These are phyloP conservation scores for Penicillium crustosum DNA, from an alignment of 2,329 filamentous ascomycete genomes.

Conservation along the genomic window DNA sequence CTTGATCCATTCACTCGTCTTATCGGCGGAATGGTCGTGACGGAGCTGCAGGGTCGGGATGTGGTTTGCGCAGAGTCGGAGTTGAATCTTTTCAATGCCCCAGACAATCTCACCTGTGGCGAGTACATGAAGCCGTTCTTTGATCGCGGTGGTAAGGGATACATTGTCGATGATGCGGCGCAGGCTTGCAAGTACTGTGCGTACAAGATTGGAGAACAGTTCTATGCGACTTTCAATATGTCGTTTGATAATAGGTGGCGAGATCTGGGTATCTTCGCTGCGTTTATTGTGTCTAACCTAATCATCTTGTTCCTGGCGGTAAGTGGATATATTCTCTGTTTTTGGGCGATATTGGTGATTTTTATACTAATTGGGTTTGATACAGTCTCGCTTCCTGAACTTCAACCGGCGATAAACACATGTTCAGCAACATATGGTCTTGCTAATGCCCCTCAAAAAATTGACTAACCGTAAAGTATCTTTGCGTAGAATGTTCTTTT, in stretches of 20 bases:
- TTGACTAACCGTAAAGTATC: not conserved
- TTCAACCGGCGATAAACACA: slow-evolving; percentile 44
- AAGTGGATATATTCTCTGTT: slow-evolving; percentile 31
- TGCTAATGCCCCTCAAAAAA: not conserved
- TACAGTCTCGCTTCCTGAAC: slow-evolving; percentile 46
- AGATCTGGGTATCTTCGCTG: slow-evolving; percentile 74
- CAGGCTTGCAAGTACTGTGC: slow-evolving; percentile 77
- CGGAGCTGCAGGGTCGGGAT: slow-evolving; percentile 65
- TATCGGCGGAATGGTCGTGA: slow-evolving; percentile 76
- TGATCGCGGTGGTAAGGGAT: slow-evolving; percentile 65
- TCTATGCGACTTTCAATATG: slow-evolving; percentile 68
- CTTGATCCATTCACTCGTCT: slow-evolving; percentile 81
- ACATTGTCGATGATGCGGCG: slow-evolving; percentile 66
- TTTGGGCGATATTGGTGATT: not conserved
- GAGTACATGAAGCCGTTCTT: slow-evolving; percentile 76
- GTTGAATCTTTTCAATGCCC: slow-evolving; percentile 67
- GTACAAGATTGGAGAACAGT: slow-evolving; percentile 76
- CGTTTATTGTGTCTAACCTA: slow-evolving; percentile 76
- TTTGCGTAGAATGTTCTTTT: not conserved
- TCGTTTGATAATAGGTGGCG: slow-evolving; percentile 71
- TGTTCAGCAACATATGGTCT: not conserved
- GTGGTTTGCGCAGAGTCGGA: slow-evolving; percentile 64
- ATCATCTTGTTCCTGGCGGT: slow-evolving; percentile 61
- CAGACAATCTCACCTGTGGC: slow-evolving; percentile 65
- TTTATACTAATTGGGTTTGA: slow-evolving; percentile 11